These are phyloP conservation scores for Globisporangium uncinulatum DNA, from an alignment of 352 stramenopile genomes.

Conservation along the genomic window DNA sequence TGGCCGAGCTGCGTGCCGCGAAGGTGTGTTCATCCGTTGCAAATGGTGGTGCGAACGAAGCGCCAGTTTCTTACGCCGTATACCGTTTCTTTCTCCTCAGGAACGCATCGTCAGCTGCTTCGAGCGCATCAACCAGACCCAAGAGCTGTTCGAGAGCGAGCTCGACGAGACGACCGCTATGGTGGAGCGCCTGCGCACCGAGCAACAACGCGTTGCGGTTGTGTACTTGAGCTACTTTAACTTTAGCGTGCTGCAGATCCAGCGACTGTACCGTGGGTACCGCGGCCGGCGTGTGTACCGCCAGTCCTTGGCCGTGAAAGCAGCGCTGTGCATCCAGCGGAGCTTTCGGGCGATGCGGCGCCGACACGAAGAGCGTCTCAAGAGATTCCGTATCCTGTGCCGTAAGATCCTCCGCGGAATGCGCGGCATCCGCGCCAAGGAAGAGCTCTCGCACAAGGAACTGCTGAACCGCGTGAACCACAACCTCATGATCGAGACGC, in stretches of 20 bases:
- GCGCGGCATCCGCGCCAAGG: slow-evolving; percentile 23
- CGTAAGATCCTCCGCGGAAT: slow-evolving; percentile 51
- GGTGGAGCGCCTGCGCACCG: slow-evolving; percentile 15
- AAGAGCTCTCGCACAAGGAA: slow-evolving; percentile 46
- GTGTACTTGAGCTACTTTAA: slow-evolving; percentile 27
- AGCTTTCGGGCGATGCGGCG: slow-evolving; percentile 32
- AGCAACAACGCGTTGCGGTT: slow-evolving; percentile 20
- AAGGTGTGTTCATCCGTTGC: slow-evolving; percentile 12
- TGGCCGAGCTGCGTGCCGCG: slow-evolving; percentile 15
- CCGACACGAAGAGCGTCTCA: slow-evolving; percentile 20
- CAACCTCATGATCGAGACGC: slow-evolving; percentile 59
- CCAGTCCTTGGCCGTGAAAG: slow-evolving; percentile 30
- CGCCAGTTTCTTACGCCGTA: background rate
- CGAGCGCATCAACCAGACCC: slow-evolving; percentile 27
- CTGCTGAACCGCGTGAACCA: slow-evolving; percentile 45
- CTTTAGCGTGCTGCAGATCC: slow-evolving; percentile 51
- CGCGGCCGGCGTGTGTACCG: slow-evolving; percentile 44
- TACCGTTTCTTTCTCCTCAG: slow-evolving; percentile 9
- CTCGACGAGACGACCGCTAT: slow-evolving; percentile 19
- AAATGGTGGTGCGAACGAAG: background rate
- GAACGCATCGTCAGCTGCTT: slow-evolving; percentile 12
- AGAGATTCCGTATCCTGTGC: slow-evolving; percentile 33
- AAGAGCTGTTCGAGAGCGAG: slow-evolving; percentile 26
- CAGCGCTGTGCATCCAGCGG: slow-evolving; percentile 40
- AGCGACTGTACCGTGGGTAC: slow-evolving; percentile 86